phyloP scores from a whole-genome alignment of 2,329 filamentous ascomycete genomes.

The Chrysoporthe cubensis region DNA sequence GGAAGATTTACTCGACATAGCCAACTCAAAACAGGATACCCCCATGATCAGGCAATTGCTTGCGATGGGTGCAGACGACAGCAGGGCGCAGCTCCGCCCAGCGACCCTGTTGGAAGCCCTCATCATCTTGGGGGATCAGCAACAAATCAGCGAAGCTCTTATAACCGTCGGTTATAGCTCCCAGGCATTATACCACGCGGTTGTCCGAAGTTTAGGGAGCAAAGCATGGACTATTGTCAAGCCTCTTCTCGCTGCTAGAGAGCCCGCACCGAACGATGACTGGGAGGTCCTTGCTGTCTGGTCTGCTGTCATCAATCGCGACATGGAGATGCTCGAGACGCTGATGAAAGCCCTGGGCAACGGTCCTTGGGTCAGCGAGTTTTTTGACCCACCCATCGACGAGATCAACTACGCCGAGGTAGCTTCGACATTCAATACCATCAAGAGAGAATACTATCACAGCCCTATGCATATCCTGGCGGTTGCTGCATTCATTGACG shows the following conservation, averaged over 20 bases:
- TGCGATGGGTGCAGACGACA: too few species aligned
- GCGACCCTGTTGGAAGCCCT: not conserved
- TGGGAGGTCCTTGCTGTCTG: conserved; percentile 2
- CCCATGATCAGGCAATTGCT: not conserved
- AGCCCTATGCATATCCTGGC: not conserved
- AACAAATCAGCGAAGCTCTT: not conserved
- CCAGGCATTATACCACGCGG: not conserved
- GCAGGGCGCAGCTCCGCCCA: not conserved
- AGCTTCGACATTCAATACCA: too few species aligned
- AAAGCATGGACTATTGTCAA: not conserved
- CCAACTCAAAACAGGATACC: accelerated
- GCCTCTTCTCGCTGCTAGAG: not conserved
- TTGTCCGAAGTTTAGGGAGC: not conserved
- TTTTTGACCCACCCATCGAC: not conserved
- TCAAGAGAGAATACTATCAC: accelerated
- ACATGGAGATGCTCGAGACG: not conserved
- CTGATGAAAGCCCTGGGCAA: not conserved
- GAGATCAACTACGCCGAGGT: too few species aligned
- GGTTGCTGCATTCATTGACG: not conserved
- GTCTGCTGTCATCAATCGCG: not conserved
- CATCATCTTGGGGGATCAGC: not conserved
- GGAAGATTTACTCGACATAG: too few species aligned
- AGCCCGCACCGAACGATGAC: not conserved
- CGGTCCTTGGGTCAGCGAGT: not conserved
- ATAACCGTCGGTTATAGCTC: not conserved